Evolutionary conservation across 331 rosid genomes (phyloP).

Genomic region (Malus hybrid): DNA sequence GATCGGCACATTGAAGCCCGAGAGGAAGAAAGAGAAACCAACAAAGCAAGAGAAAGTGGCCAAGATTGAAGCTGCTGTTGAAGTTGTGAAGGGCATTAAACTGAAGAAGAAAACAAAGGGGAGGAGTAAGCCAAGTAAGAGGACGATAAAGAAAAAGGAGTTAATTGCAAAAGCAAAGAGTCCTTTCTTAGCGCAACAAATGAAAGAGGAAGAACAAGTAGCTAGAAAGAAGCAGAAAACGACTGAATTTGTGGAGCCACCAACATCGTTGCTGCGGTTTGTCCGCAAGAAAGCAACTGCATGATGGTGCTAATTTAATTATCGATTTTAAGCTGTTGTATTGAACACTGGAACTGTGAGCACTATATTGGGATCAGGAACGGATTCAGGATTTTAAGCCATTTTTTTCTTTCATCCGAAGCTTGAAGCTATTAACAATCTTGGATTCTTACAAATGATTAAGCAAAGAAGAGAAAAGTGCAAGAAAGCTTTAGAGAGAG

Average conservation of each 20-base stretch:
- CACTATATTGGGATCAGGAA: no score
- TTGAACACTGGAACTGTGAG: background rate
- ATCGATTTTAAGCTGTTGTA: background rate
- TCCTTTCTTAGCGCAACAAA: slow-evolving; percentile 59
- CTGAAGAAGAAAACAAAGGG: slow-evolving; percentile 86
- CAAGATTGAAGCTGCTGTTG: slow-evolving; percentile 62
- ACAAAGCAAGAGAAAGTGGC: slow-evolving; percentile 43
- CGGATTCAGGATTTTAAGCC: no score
- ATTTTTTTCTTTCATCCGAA: no score
- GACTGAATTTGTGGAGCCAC: slow-evolving; percentile 42
- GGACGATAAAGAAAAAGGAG: slow-evolving; percentile 48
- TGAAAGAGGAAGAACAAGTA: slow-evolving; percentile 39
- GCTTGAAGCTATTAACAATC: no score
- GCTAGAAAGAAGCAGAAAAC: slow-evolving; percentile 54
- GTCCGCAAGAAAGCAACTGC: slow-evolving; percentile 30
- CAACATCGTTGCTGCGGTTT: slow-evolving; percentile 71
- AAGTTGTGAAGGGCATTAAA: slow-evolving; percentile 44
- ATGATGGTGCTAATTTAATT: background rate
- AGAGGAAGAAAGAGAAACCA: slow-evolving; percentile 33
- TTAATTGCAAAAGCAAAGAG: slow-evolving; percentile 53
- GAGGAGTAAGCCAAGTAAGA: slow-evolving; percentile 65
- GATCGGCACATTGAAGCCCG: slow-evolving; percentile 52
- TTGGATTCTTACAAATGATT: no score
- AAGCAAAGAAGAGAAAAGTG: no score
- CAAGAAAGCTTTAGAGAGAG: no score